Evolutionary conservation across 129 eudicot genomes (phyloP), one percentile per base, ranked within the genome.

Genomic region (Tagetes patula): DNA sequence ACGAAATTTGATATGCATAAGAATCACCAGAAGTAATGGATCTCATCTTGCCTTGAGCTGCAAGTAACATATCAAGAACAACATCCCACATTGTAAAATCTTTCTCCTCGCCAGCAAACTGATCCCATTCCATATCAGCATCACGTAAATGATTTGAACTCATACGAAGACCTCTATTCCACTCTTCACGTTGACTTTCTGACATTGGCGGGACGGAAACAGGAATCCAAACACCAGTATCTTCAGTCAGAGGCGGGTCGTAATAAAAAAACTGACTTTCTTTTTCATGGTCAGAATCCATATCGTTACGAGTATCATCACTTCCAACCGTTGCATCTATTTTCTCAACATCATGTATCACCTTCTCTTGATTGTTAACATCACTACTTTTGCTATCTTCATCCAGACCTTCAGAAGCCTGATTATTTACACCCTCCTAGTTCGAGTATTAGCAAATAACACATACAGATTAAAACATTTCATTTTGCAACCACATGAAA

Each of bases 71-170:
- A 43, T 86, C 91, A 50, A 75, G 83, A 70, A 86, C 82, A 41
- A 86, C 91, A 56, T 86, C 91, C 91, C 91, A 86, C 82, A 86
- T 79, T 2, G 91, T 86, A 43, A 86, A 70, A 31, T 84, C 84
- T 69, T 81, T 86, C 27, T 82, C 83, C 73, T 79, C 87, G 38
- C 77, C 82, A 9, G 42, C 65, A 65, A 86, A 83, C 40, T 82
- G 80, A 65, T 80, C 78, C 85, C 85, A 84, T 39, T 81, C 86
- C 70, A 82, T 72, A 20, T 82, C 86, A 41, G 45, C 37, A 68
- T 80, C 82, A 40, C 67, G 63, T 45, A 81, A 8, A 62, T 71
- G 73, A 66, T 71, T 84, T 46, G 82, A 67, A 67, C 78, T 72
- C 53, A 84, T 48, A 80, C 85, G 63, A n/a, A 79, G 77, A 63